Base-by-base conservation (phyloP, 2,329 filamentous ascomycete species). In the Diplodia intermedia region DNA sequence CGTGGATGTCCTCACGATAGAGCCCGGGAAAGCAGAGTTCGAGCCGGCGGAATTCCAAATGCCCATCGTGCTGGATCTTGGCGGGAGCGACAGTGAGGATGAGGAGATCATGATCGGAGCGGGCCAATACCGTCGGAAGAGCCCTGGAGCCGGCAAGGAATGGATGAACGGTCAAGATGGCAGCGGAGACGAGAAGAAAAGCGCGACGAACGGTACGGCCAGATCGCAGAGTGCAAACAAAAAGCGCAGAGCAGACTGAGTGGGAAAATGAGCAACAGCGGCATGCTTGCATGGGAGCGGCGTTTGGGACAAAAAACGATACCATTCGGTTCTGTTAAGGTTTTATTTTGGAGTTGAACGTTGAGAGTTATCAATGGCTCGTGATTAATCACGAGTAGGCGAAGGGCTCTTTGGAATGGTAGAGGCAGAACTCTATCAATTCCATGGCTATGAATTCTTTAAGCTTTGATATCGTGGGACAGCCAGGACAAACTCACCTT, bases 1-100 rank as follows among this genome's bases (percentile, higher is more conserved):
- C 69, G 90, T 98, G 4, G 95, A 99, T 75, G 93, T 97, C 1
- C 82, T 97, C 68, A 94, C 91, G 0, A 83, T 92, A 54, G 91
- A 94, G 69, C 86, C 85, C 11, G 75, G 78, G 23, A 87, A 89
- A 69, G 83, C 85, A 12, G 83, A 88, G 63, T 83, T 85, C 47
- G 86, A 84, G 56, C 80, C 85, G 55, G 81, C 84, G 7, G 83
- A 85, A n/a, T 98, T 97, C 77, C 86, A 88, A 68, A 96, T 99
- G 90, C 96, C 95, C 0, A 92, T 99, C 3, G 81, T 97, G n/a
- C 88, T 97, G 71, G 92, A 97, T 76, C 87, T 98, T 55, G 93
- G 93, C 57, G 93, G 97, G 74, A 97, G 92, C 73, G 95, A 98
- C 75, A 97, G 92, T 75, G 95, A 97, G 75, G 95, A 99, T 74